Evolutionary conservation across 2,329 filamentous ascomycete species (phyloP).

Genomic region (Aquanectria penicillioides): DNA sequence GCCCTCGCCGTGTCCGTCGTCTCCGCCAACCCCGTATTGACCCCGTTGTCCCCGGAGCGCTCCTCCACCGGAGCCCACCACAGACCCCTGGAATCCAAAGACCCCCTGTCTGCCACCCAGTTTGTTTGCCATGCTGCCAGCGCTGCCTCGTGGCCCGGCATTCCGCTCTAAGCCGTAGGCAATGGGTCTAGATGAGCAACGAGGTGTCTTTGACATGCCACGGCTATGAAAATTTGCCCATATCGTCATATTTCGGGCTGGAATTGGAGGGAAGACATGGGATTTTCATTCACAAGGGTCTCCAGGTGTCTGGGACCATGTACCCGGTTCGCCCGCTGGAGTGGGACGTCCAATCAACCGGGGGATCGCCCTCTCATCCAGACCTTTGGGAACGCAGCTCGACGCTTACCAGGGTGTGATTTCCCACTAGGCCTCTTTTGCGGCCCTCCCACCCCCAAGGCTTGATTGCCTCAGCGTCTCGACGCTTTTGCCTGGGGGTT

Average conservation of each 20-base stretch:
- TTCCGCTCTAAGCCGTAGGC: slow-evolving; percentile 16
- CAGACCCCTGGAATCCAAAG: slow-evolving; percentile 30
- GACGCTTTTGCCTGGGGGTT: not conserved
- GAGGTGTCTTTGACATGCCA: slow-evolving; percentile 3
- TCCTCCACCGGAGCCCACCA: slow-evolving; percentile 31
- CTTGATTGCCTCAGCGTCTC: not conserved
- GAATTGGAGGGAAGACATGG: slow-evolving; percentile 24
- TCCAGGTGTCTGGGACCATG: slow-evolving; percentile 28
- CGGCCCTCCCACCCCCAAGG: not conserved
- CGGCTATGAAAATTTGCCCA: slow-evolving; percentile 1
- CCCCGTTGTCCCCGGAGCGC: slow-evolving; percentile 30
- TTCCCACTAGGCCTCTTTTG: slow-evolving; percentile 22
- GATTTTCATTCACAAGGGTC: slow-evolving; percentile 22
- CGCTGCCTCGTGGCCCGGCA: slow-evolving; percentile 12
- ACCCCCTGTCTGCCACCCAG: slow-evolving; percentile 39
- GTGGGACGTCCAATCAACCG: slow-evolving; percentile 34
- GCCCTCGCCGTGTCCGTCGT: slow-evolving; percentile 23
- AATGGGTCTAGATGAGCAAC: not conserved
- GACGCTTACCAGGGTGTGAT: slow-evolving; percentile 20
- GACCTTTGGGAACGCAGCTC: slow-evolving; percentile 29
- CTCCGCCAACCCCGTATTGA: slow-evolving; percentile 20
- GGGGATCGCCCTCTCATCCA: slow-evolving; percentile 32
- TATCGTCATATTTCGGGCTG: not conserved
- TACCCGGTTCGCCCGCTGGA: slow-evolving; percentile 25
- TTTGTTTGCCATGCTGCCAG: slow-evolving; percentile 13